Conservation (phyloP, 805 yeast species). For the Starmerella riodocensis region DNA sequence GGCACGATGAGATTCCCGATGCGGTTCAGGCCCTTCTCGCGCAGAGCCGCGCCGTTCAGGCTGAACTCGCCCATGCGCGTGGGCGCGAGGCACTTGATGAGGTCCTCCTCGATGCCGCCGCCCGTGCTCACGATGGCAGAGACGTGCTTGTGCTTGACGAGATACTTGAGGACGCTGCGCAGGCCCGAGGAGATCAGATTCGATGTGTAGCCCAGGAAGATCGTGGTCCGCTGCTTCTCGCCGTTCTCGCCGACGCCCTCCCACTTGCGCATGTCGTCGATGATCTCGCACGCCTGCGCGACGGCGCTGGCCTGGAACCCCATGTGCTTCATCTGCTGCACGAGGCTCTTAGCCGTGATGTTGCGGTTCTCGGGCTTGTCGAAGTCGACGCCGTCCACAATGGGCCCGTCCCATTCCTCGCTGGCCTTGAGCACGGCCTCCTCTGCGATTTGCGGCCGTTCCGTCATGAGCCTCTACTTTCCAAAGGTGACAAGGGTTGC, state of each 20-base stretch:
- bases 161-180: slow-evolving; percentile 74
- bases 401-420: slow-evolving; percentile 60
- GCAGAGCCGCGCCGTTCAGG: slow-evolving; percentile 62
- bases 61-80: slow-evolving; percentile 88
- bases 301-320: slow-evolving; percentile 92
- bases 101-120: slow-evolving; percentile 96
- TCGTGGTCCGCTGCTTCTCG: slow-evolving; percentile 61
- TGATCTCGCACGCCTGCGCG: slow-evolving; percentile 80
- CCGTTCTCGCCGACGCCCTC: slow-evolving; percentile 63
- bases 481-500: no score
- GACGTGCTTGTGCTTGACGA: slow-evolving; percentile 89
- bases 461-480: slow-evolving; percentile 3
- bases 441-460: slow-evolving; percentile 39
- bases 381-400: slow-evolving; percentile 84
- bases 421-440: slow-evolving; percentile 87
- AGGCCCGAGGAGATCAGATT: slow-evolving; percentile 90
- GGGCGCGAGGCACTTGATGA: slow-evolving; percentile 92
- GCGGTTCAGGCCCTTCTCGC: slow-evolving; percentile 95
- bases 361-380: slow-evolving; percentile 61
- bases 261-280: slow-evolving; percentile 87
- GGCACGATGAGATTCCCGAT: slow-evolving; percentile 96
- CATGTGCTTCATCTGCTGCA: slow-evolving; percentile 79
- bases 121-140: slow-evolving; percentile 94
- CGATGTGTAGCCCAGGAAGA: slow-evolving; percentile 92
- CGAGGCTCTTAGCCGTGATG: slow-evolving; percentile 65